These are phyloP conservation scores for Hibiscus syriacus DNA, from an alignment of 345 rosid genomes.

Conservation along the genomic window DNA sequence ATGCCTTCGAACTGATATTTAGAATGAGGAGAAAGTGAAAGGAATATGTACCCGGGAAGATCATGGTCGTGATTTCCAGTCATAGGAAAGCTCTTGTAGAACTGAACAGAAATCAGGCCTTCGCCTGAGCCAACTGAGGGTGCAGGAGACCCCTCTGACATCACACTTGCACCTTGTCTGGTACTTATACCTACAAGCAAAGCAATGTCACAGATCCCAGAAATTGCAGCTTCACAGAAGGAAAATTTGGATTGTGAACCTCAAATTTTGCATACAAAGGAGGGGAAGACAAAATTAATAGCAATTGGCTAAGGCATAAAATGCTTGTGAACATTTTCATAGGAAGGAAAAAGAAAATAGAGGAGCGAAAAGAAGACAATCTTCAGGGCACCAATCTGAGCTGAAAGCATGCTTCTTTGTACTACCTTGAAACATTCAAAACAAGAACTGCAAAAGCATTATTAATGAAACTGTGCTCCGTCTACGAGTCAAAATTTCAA, in stretches of 20 bases:
- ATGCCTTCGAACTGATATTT: background rate
- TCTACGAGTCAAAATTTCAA: background rate
- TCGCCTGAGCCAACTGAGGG: conserved; percentile 28
- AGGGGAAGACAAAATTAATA: too few relatives aligned
- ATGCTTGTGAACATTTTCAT: background rate
- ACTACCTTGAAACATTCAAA: background rate
- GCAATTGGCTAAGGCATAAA: background rate
- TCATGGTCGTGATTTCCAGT: background rate
- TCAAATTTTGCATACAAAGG: background rate
- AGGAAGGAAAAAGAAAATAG: background rate
- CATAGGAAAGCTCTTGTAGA: conserved; percentile 18
- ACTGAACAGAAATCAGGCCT: conserved; percentile 33
- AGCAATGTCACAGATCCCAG: background rate
- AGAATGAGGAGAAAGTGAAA: background rate
- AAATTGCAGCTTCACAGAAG: background rate
- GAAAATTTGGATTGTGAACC: background rate
- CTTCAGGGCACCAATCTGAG: background rate
- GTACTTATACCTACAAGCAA: conserved; percentile 29
- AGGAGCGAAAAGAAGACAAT: background rate
- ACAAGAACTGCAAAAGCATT: background rate
- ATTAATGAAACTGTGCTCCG: background rate
- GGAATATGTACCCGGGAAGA: background rate
- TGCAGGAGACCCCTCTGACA: conserved; percentile 26
- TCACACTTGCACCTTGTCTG: conserved; percentile 11
- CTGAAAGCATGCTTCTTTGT: background rate